Evolutionary conservation across 495 filamentous ascomycete genomes (phyloP), one percentile per base, ranked within the genome.

Genomic region (Rhypophila decipiens): DNA sequence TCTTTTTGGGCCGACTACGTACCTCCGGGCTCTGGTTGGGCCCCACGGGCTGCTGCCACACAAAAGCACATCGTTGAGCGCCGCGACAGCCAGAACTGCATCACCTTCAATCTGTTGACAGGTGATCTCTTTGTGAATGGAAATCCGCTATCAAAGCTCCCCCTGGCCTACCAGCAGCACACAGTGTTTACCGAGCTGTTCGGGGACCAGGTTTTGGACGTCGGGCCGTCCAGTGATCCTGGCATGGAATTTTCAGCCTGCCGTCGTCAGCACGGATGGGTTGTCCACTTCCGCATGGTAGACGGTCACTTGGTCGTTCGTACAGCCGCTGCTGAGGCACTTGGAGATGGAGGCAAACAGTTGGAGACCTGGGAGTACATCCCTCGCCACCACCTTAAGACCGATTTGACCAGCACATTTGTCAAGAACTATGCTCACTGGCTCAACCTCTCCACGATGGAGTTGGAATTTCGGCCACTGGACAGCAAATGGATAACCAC

Each of bases 91-190:
- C 7, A 31, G 2, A 42, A 64, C 5, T 13, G 18, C 1, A 65
- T 83, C 2, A 67, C 75, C 19, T 79, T 67, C 52, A 79, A 83
- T 52, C 33, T 81, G 4, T 55, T 85, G 17, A 75, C 66, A 2
- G 78, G 78, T 0, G 61, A 71, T 24, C 66, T 86, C 2, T 70
- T 84, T 18, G 67, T 85, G 12, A 67, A 83, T 47, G 78, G 77
- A 1, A 50, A 57, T 1, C 80, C 78, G 0, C 49, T 83, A 10
- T 59, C 65, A 11, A 67, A 72, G 18, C 65, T 82, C 0, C 80
- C 80, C 0, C 12, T 20, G 4, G 50, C 68, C 5, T 84, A 76
- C 46, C 58, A 70, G 24, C 29, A 42, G 3, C 69, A 78, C 38
- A 0, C 18, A 0, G 59, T 49, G 2, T 72, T 68, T 37, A 2